Evolutionary conservation across 495 filamentous ascomycete genomes (phyloP), one percentile per base, ranked within the genome.

Genomic region (Chaetomium fimeti): DNA sequence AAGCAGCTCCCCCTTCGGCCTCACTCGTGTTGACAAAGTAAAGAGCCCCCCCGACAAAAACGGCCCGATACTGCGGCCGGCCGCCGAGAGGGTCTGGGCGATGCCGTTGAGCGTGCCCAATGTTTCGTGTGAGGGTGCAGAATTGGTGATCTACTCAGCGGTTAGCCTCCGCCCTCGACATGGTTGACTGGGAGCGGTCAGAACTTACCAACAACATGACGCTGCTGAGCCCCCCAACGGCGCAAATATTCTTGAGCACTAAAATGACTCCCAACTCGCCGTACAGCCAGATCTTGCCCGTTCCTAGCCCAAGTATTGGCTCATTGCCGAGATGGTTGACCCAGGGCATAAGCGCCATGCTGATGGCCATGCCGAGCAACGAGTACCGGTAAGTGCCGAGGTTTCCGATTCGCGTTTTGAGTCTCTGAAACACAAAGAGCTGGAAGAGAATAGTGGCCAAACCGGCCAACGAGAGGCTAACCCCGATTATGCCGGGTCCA

Each of bases 81-180:
- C 93, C 0, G 95, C 94, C 9, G 91, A 94, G 3, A 98, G 85
- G 0, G 92, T 95, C 75, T 98, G 94, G 4, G 94, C 94, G 22
- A 98, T 86, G 32, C 94, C 94, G 66, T 98, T 97, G 32, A 98
- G 79, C 1, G 90, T 93, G 13, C 94, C 94, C 0, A 98, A 82
- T 4, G 91, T 91, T 22, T 88, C 87, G 72, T 96, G 84, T 40
- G 92, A 90, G 0, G 91, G 91, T 2, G 91, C 91, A 2, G 90
- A 92, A 70, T 98, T 98, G 27, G 93, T 98, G 68, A 98, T 89
- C 91, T 95, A 45, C 61, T 40, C 68, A 61, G 64, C 48, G 66
- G 42, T 66, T 12, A 70, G 27, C 47, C 4, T 28, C 0, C 2
- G 58, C 3, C 48, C 8, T 20, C 45, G 9, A 15, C 12, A 7